Conservation (phyloP, 768 basidiomycete genomes). For the Auriscalpium vulgare region DNA sequence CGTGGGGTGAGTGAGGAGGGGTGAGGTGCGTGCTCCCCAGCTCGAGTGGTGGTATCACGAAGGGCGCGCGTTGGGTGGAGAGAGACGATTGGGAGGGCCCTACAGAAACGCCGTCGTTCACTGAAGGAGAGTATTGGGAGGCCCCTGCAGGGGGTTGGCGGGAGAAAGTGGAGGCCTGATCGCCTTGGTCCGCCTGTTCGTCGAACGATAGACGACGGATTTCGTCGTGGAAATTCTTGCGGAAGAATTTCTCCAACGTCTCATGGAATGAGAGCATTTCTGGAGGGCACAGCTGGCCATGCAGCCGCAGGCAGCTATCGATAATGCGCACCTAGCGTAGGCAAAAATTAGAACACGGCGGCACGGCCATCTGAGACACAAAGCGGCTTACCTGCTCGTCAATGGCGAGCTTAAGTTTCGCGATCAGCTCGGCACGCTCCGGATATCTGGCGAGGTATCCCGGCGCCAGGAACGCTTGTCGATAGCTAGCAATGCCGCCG, state of each 20-base stretch:
- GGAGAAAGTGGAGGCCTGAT: slow-evolving; percentile 9
- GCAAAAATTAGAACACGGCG: background rate
- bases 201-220: slow-evolving; percentile 65
- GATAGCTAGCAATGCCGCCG: slow-evolving; percentile 71
- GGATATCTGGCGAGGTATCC: slow-evolving; percentile 63
- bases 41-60: slow-evolving; percentile 46
- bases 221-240: slow-evolving; percentile 78
- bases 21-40: slow-evolving; percentile 38
- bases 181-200: slow-evolving; percentile 33
- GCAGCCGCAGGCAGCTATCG: slow-evolving; percentile 76
- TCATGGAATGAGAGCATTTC: slow-evolving; percentile 93
- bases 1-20: slow-evolving; percentile 31
- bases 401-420: slow-evolving; percentile 64
- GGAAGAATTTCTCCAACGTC: slow-evolving; percentile 79
- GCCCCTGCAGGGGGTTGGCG: slow-evolving; percentile 2
- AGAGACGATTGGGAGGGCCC: slow-evolving; percentile 27
- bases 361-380: background rate
- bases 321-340: slow-evolving; percentile 60
- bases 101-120: slow-evolving; percentile 32
- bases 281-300: slow-evolving; percentile 71
- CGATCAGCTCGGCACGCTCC: slow-evolving; percentile 61
- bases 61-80: slow-evolving; percentile 18
- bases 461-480: slow-evolving; percentile 65
- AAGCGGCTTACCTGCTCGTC: slow-evolving; percentile 62
- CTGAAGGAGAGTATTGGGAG: slow-evolving; percentile 5